Percentiles rank a stretch among this genome's conserved stretches.
phyloP scores from a whole-genome alignment of 2,329 filamentous ascomycete genomes.

The Geoglossum cookeanum region DNA sequence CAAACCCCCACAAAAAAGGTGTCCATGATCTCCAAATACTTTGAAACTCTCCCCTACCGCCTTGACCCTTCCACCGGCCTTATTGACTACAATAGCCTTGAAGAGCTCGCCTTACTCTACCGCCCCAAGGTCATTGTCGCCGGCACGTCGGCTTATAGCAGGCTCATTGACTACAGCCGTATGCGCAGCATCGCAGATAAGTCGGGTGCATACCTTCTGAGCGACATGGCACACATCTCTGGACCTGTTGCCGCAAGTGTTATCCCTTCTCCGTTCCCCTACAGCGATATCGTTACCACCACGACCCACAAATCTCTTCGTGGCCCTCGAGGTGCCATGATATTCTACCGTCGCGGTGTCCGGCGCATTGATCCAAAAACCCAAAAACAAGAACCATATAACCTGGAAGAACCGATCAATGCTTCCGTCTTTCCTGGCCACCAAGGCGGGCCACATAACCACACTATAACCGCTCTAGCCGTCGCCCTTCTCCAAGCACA shows the following conservation, averaged over 20 bases:
- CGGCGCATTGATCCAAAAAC: slow-evolving; percentile 67
- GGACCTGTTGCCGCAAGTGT: slow-evolving; percentile 85
- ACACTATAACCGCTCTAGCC: slow-evolving; percentile 89
- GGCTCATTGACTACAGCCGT: slow-evolving; percentile 82
- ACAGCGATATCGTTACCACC: slow-evolving; percentile 89
- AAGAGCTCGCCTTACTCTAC: slow-evolving; percentile 73
- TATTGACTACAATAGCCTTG: slow-evolving; percentile 87
- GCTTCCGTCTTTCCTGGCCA: slow-evolving; percentile 93
- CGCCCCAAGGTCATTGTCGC: slow-evolving; percentile 91
- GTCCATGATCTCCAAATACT: slow-evolving; percentile 97
- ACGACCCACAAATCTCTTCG: slow-evolving; percentile 96
- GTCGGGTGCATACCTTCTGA: slow-evolving; percentile 76
- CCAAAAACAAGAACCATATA: slow-evolving; percentile 68
- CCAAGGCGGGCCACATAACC: slow-evolving; percentile 95
- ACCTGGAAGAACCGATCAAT: slow-evolving; percentile 88
- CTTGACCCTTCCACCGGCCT: slow-evolving; percentile 76
- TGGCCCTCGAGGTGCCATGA: slow-evolving; percentile 88
- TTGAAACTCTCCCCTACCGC: slow-evolving; percentile 91
- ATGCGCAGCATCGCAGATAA: slow-evolving; percentile 87
- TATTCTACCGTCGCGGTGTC: slow-evolving; percentile 93
- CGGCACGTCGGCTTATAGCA: slow-evolving; percentile 87
- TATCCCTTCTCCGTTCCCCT: slow-evolving; percentile 71
- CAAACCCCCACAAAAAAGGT: slow-evolving; percentile 90
- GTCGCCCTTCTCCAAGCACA: slow-evolving; percentile 91
- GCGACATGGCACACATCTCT: slow-evolving; percentile 95